These are phyloP conservation scores for Aristolochia fimbriata DNA, from an alignment of 164 flowering plant species.

Conservation along the genomic window DNA sequence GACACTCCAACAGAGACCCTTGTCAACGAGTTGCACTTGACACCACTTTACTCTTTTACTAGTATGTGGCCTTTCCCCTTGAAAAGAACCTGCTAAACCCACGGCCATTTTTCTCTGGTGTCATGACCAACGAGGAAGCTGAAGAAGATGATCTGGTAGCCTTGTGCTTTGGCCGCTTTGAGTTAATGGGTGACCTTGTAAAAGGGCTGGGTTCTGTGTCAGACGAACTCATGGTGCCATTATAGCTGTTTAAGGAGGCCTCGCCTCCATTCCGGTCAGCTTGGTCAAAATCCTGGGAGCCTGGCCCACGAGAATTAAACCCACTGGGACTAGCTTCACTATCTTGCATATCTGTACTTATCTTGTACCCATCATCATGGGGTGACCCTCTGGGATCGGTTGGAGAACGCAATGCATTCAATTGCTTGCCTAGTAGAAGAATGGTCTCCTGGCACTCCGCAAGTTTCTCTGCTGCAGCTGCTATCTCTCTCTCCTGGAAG, in stretches of 20 bases:
- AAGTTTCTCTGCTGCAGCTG: conserved; percentile 86
- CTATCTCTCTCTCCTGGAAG: conserved; percentile 59
- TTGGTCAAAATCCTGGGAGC: conserved; percentile 28
- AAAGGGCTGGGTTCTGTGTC: conserved; percentile 29
- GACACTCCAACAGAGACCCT: no score
- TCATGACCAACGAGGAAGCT: conserved; percentile 39
- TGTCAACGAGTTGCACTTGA: no score
- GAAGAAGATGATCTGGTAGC: conserved; percentile 48
- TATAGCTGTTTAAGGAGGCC: conserved; percentile 29
- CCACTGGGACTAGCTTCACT: conserved; percentile 31
- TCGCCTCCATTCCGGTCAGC: conserved; percentile 36
- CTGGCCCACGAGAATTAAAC: conserved; percentile 7
- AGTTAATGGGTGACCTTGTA: conserved; percentile 39
- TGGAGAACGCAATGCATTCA: conserved; percentile 58
- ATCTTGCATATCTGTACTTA: conserved; percentile 25
- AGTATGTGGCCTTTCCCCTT: conserved; percentile 31
- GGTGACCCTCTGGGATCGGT: conserved; percentile 43
- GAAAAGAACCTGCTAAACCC: conserved; percentile 87
- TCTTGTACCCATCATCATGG: conserved; percentile 27
- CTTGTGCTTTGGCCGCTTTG: conserved; percentile 42
- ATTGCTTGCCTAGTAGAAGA: conserved; percentile 77
- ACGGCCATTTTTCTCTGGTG: conserved; percentile 73
- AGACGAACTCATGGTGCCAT: conserved; percentile 29
- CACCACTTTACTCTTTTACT: no score
- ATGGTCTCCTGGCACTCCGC: conserved; percentile 97